phyloP scores from a whole-genome alignment of 108 stramenopile genomes.

The Skeletonema costatum region DNA sequence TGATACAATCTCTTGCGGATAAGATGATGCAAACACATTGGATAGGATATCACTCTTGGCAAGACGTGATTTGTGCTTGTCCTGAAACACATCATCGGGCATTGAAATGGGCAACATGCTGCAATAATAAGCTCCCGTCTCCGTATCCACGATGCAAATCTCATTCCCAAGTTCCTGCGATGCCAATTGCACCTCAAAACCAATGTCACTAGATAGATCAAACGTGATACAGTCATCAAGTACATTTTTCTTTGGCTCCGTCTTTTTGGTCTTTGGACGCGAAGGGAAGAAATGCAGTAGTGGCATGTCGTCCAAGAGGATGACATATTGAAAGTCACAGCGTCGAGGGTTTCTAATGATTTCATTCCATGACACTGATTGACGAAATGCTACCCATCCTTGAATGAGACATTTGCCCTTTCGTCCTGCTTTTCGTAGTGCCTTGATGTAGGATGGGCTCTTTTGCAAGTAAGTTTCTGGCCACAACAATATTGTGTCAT shows the following conservation, averaged over 20 bases:
- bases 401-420: constrained; percentile 38
- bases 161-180: constrained; percentile 34
- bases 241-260: constrained; percentile 8
- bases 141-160: constrained; percentile 19
- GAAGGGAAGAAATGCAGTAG: constrained; percentile 33
- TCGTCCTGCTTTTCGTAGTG: constrained; percentile 23
- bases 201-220: constrained; percentile 23
- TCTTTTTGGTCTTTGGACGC: constrained; percentile 15
- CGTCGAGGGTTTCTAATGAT: constrained; percentile 26
- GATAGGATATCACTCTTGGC: constrained; percentile 16
- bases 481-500: not conserved
- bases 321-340: constrained; percentile 36
- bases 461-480: constrained; percentile 29
- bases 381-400: constrained; percentile 44
- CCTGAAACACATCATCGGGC: constrained; percentile 16
- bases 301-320: constrained; percentile 37
- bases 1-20: not conserved
- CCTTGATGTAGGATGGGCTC: constrained; percentile 32
- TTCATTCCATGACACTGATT: constrained; percentile 23
- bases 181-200: constrained; percentile 17
- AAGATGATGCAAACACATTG: constrained; percentile 15
- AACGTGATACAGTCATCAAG: constrained; percentile 19
- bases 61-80: constrained; percentile 38
- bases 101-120: constrained; percentile 34
- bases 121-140: constrained; percentile 7